phyloP scores from a whole-genome alignment of 805 yeast species.

The Pichia cabralensis region DNA sequence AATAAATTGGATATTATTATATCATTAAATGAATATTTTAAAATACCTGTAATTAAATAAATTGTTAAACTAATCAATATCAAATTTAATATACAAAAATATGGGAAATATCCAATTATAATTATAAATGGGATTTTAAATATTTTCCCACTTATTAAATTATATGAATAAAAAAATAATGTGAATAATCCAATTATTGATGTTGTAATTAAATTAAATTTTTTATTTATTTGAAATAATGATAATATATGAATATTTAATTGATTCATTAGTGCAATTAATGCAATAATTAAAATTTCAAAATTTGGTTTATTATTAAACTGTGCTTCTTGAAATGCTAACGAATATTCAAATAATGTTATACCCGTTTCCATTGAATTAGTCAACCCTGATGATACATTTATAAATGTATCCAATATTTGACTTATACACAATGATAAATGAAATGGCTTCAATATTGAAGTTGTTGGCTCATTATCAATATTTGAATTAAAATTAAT shows the following conservation, averaged over 20 bases:
- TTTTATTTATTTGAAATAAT: constrained; percentile 36
- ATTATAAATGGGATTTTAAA: constrained; percentile 45
- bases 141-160: constrained; percentile 32
- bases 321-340: constrained; percentile 67
- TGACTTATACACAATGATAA: constrained; percentile 49
- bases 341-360: constrained; percentile 65
- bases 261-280: constrained; percentile 51
- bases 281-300: constrained; percentile 40
- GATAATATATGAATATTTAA: constrained; percentile 55
- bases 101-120: constrained; percentile 56
- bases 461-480: constrained; percentile 2
- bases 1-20: constrained; percentile 21
- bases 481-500: too few species aligned
- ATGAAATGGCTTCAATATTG: constrained; percentile 36
- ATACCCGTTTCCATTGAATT: constrained; percentile 60
- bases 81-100: constrained; percentile 42
- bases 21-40: constrained; percentile 36
- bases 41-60: constrained; percentile 47
- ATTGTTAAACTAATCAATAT: constrained; percentile 42
- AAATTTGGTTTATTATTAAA: constrained; percentile 39
- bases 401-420: constrained; percentile 55
- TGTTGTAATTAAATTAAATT: constrained; percentile 58
- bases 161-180: constrained; percentile 35
- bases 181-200: constrained; percentile 46
- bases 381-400: constrained; percentile 43